These are phyloP conservation scores for Adansonia madagascariensis DNA, from an alignment of 441 rosid genomes.

Conservation along the genomic window DNA sequence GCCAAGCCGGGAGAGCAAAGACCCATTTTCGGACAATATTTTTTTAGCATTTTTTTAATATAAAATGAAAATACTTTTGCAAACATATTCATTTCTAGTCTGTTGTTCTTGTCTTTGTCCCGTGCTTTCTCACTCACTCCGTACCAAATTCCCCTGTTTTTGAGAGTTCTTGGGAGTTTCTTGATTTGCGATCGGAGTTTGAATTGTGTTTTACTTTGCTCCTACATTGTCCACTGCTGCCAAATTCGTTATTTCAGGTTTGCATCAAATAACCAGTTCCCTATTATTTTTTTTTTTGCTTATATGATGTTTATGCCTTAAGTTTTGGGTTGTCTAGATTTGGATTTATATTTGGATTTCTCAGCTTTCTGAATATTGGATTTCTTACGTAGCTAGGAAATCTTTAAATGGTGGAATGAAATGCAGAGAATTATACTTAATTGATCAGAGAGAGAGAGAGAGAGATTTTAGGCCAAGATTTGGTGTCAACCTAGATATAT, in stretches of 20 bases:
- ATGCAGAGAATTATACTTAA: neutral
- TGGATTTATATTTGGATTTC: neutral
- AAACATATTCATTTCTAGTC: neutral
- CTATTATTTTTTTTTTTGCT: neutral
- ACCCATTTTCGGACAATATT: neutral
- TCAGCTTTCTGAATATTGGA: neutral
- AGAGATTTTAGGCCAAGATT: neutral
- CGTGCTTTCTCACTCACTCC: neutral
- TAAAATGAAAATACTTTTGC: too few species aligned
- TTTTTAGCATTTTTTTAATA: too few species aligned
- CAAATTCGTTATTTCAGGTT: neutral
- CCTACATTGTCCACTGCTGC: neutral
- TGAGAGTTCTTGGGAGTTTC: neutral
- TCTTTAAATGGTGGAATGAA: neutral
- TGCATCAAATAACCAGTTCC: neutral
- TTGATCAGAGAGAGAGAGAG: neutral
- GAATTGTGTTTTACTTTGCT: neutral
- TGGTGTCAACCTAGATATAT: neutral
- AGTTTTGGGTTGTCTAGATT: neutral
- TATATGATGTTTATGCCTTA: neutral
- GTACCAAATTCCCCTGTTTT: neutral
- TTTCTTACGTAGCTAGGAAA: neutral
- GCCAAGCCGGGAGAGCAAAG: slow-evolving; percentile 1
- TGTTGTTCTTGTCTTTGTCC: neutral
- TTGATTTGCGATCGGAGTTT: neutral